Evolutionary conservation across 2,329 filamentous ascomycete species (phyloP).

Genomic region (Scedosporium apiospermum): DNA sequence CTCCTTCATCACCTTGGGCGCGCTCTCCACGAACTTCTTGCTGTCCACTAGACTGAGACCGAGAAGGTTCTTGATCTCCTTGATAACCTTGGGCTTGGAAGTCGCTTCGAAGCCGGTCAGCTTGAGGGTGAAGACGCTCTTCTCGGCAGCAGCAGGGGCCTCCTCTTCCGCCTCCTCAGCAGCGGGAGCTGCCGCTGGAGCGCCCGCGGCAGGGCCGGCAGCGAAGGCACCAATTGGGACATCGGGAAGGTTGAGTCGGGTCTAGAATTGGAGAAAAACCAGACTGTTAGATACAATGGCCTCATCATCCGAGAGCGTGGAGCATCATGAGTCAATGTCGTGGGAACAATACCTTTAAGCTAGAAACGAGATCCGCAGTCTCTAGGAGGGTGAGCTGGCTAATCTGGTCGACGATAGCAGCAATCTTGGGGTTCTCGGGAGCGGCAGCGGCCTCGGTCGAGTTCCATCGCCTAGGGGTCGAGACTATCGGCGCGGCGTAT

Average conservation of each 20-base stretch:
- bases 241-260: conserved; percentile 83
- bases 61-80: conserved; percentile 96
- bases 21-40: conserved; percentile 99
- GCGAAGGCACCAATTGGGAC: conserved; percentile 90
- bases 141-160: conserved; percentile 81
- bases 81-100: conserved; percentile 98
- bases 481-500: conserved; percentile 35
- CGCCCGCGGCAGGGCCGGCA: conserved; percentile 53
- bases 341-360: conserved; percentile 65
- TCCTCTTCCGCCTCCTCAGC: conserved; percentile 79
- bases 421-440: conserved; percentile 77
- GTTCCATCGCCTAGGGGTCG: conserved; percentile 66
- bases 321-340: not conserved
- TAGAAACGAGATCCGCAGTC: conserved; percentile 90
- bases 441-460: conserved; percentile 62
- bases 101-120: conserved; percentile 79
- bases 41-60: conserved; percentile 94
- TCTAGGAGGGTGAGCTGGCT: conserved; percentile 95
- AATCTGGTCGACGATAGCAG: conserved; percentile 94
- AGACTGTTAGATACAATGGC: not conserved
- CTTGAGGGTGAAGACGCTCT: conserved; percentile 94
- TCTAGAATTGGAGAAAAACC: conserved; percentile 5
- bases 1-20: conserved; percentile 98
- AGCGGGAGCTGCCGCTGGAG: conserved; percentile 51
- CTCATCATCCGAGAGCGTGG: not conserved